Percentiles rank a stretch among this genome's conserved stretches.
These are phyloP conservation scores for Populus ilicifolia DNA, from an alignment of 345 rosid genomes.

Conservation along the genomic window DNA sequence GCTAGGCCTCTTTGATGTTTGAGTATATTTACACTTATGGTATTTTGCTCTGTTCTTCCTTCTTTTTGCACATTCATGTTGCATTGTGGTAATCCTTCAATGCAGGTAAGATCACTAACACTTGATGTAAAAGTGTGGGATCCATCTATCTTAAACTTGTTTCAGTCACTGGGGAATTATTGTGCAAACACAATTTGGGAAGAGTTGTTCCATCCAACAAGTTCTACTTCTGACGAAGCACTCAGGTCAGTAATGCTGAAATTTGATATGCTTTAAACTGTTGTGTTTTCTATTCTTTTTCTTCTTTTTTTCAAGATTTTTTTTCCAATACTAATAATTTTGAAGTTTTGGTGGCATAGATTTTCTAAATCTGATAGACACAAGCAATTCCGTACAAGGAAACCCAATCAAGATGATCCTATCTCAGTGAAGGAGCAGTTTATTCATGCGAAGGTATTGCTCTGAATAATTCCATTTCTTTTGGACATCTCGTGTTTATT, in stretches of 20 bases:
- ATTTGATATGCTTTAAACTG: conserved; percentile 10
- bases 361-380: conserved; percentile 42
- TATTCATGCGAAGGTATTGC: conserved; percentile 67
- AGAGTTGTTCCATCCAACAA: conserved; percentile 48
- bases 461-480: background rate
- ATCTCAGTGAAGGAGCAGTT: conserved; percentile 67
- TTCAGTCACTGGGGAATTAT: conserved; percentile 67
- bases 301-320: background rate
- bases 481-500: background rate
- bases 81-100: conserved; percentile 7
- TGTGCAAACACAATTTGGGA: conserved; percentile 81
- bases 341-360: conserved; percentile 29
- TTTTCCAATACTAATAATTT: conserved; percentile 10
- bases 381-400: conserved; percentile 45
- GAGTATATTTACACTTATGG: background rate
- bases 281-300: conserved; percentile 2
- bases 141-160: conserved; percentile 63
- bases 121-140: conserved; percentile 86
- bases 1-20: background rate
- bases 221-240: conserved; percentile 25
- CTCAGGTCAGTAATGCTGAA: conserved; percentile 42
- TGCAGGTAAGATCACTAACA: conserved; percentile 72
- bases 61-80: conserved; percentile 7
- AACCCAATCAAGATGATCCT: conserved; percentile 55
- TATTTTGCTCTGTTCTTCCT: background rate